Base-by-base conservation (phyloP, 495 filamentous ascomycete species). In the Podospora tetraspora region DNA sequence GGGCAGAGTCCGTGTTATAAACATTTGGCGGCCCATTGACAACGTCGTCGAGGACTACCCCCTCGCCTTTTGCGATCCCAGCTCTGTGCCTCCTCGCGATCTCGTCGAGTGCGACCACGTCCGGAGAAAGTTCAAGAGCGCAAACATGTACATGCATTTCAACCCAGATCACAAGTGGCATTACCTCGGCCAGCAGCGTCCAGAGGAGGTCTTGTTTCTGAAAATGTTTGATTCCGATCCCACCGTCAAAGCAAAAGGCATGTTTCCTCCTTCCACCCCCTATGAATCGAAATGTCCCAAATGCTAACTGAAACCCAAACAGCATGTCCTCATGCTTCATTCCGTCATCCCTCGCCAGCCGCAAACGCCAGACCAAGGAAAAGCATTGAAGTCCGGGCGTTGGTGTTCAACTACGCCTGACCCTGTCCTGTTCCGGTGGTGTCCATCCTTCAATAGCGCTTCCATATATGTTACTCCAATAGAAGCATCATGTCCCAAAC, bases 151-250 rank as follows among this genome's bases (percentile, higher is more conserved):
- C 22, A n/a, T 59, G 25, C 60, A 67, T n/a, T 59, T 11, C 21
- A 67, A 59, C 29, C 63, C 66, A 0, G 64, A 61, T 3, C 81
- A 84, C 66, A 80, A 80, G 68, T 88, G 85, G 85, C 80, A 82
- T 66, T 86, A 85, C 71, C 77, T 85, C 8, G 78, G 78, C 25
- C 76, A 74, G 13, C 84, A 88, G 75, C 79, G 77, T 21, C 84
- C 86, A 3, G 79, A 84, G 24, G 76, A 88, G 74, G 84, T 86
- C 3, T 74, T 86, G 43, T 65, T 89, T 66, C 84, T 89, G 66
- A 88, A 88, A 73, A 87, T 85, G 66, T 88, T 87, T 76, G 86
- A 88, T 75, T 83, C 81, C 0, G 87, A 87, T 30, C 57, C 37
- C 13, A 19, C 8, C 12, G 71, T 69, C 34, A 61, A 60, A 24